These are phyloP conservation scores for Linnemannia schmuckeri DNA, from an alignment of 192 early-diverging fungal species.

Conservation along the genomic window DNA sequence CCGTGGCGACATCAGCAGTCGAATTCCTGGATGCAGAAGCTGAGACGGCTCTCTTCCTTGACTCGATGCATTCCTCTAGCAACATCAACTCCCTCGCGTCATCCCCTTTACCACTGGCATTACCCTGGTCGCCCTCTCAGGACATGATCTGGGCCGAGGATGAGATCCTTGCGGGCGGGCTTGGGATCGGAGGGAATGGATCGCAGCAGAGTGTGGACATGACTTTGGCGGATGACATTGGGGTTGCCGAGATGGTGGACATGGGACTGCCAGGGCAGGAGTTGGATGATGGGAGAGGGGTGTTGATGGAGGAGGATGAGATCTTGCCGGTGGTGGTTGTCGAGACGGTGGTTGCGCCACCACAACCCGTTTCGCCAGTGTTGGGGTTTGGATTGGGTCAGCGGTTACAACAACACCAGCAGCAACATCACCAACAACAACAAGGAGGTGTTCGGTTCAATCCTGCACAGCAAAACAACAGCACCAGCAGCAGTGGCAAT, in stretches of 20 bases:
- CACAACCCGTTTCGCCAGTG: background rate
- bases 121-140: background rate
- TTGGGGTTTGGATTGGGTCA: background rate
- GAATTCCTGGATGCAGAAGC: background rate
- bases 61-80: background rate
- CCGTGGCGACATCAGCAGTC: background rate
- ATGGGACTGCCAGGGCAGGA: background rate
- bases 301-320: background rate
- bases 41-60: background rate
- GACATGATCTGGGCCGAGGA: slow-evolving; percentile 4
- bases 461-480: background rate
- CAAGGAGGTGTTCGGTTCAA: background rate
- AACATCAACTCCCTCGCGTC: background rate
- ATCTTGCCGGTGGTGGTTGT: background rate
- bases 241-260: background rate
- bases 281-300: background rate
- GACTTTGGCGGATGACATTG: background rate
- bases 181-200: background rate
- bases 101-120: background rate
- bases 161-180: background rate
- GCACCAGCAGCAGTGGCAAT: background rate
- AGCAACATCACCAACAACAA: background rate
- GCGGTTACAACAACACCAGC: slow-evolving; percentile 3
- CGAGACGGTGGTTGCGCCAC: background rate
- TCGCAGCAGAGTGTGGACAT: background rate